These are phyloP conservation scores for Candida neerlandica DNA, from an alignment of 1,139 yeast species.

Conservation along the genomic window DNA sequence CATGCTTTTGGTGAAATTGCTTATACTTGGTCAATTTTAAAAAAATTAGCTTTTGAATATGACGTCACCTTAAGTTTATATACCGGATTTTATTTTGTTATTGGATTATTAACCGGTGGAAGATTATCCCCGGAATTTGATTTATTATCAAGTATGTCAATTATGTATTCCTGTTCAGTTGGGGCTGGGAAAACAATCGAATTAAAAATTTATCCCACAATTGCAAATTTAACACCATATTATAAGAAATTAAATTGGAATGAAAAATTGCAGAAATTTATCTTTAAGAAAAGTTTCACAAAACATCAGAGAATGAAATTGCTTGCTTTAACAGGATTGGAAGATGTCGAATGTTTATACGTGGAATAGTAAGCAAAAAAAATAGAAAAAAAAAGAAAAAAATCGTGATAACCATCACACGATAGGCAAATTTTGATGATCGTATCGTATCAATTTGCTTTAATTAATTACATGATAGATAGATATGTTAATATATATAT, in stretches of 20 bases:
- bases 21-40: slow-evolving; percentile 9
- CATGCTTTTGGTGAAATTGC: slow-evolving; percentile 13
- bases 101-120: slow-evolving; percentile 11
- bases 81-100: slow-evolving; percentile 9
- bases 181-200: slow-evolving; percentile 13
- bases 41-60: slow-evolving; percentile 9
- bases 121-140: slow-evolving; percentile 15
- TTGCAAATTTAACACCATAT: slow-evolving; percentile 10
- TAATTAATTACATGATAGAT: background rate
- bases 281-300: slow-evolving; percentile 4
- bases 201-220: slow-evolving; percentile 12
- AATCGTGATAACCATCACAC: no score
- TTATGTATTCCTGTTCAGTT: slow-evolving; percentile 15
- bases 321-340: slow-evolving; percentile 16
- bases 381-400: no score
- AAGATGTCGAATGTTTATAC: slow-evolving; percentile 18
- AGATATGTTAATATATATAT: background rate
- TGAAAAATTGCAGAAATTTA: slow-evolving; percentile 11
- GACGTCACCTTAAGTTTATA: slow-evolving; percentile 10
- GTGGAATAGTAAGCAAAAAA: background rate
- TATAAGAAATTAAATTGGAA: slow-evolving; percentile 13
- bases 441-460: no score
- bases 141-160: slow-evolving; percentile 7
- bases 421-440: no score
- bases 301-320: slow-evolving; percentile 8